A percentile compares a stretch with the other conserved stretches of the same genome.
These are phyloP conservation scores for Emmonsiellopsis sp. DNA, from an alignment of 2,329 filamentous ascomycete species.

Conservation along the genomic window DNA sequence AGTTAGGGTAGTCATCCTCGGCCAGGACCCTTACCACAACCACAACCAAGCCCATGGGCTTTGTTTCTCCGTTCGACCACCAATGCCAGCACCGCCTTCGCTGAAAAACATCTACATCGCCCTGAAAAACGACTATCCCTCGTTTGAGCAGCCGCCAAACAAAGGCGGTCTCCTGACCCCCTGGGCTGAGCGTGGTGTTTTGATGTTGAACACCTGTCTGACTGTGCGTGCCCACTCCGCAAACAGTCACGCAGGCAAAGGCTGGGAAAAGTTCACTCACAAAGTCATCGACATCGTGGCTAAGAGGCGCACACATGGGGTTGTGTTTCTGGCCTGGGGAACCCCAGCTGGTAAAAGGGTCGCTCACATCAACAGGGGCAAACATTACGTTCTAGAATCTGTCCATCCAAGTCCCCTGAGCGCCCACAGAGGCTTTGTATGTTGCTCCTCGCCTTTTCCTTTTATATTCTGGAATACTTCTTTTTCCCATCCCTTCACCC, in stretches of 20 bases:
- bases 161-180: constrained; percentile 75
- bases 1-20: constrained; percentile 87
- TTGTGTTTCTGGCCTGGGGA: constrained; percentile 95
- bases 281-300: constrained; percentile 81
- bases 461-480: background rate
- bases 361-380: constrained; percentile 55
- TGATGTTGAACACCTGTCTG: constrained; percentile 89
- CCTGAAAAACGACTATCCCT: constrained; percentile 78
- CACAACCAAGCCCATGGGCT: constrained; percentile 91
- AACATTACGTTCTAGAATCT: constrained; percentile 73
- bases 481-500: background rate
- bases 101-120: constrained; percentile 89
- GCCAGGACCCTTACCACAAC: constrained; percentile 97
- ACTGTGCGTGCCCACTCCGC: constrained; percentile 86
- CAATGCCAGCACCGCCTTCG: constrained; percentile 78
- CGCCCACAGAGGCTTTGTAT: constrained; percentile 66
- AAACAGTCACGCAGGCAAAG: constrained; percentile 73
- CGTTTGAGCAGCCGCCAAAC: constrained; percentile 64
- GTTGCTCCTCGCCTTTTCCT: constrained; percentile 18
- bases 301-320: constrained; percentile 63
- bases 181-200: constrained; percentile 87
- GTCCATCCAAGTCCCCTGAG: constrained; percentile 93
- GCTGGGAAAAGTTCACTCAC: constrained; percentile 92
- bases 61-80: constrained; percentile 87
- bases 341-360: constrained; percentile 73